Base-by-base conservation (phyloP, 108 stramenopile species). In the Cyclotella sp. region DNA sequence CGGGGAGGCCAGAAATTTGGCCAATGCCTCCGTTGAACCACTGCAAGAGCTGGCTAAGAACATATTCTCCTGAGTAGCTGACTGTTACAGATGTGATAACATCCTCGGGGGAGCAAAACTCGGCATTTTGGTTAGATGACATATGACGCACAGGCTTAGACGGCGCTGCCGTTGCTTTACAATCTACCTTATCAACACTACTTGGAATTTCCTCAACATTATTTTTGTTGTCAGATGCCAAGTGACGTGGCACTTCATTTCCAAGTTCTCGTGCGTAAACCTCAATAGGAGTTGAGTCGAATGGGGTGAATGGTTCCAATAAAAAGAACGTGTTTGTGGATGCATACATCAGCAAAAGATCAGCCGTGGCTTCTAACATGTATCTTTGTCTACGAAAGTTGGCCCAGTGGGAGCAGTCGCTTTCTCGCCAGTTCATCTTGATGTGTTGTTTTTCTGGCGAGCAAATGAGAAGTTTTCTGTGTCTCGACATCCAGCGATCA, bases 11-110 rank as follows among this genome's bases (percentile, higher is more conserved):
- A 7, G 78, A 82, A 58, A 84, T 86, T 63, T 91, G 90, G 3
- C 87, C 91, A 28, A 96, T 89, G 0, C 95, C 95, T n/a, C 91
- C 95, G 68, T 93, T 94, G 63, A 88, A 88, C 95, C 95, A 96
- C 67, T 91, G 91, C 43, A 96, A 67, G 30, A 96, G 82, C 65
- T 94, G 93, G 21, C 89, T 91, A 1, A 93, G 55, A 29, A 96
- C 91, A 69, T 96, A 96, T 39, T 96, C 93, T 19, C 88, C 91
- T 51, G 88, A 70, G 68, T 96, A 96, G 44, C 76, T 81, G 12
- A 93, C 85, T 29, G 78, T 83, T 13, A 95, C 95, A 59, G 87
- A 82, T 18, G 89, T 81, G 30, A 95, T 82, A 22, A 92, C 87
- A 61, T 91, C 90, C 60, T 93, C 95, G 15, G 95, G 92, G 11